These are phyloP conservation scores for Acidomyces sp. DNA, from an alignment of 495 filamentous ascomycete genomes.

Conservation along the genomic window DNA sequence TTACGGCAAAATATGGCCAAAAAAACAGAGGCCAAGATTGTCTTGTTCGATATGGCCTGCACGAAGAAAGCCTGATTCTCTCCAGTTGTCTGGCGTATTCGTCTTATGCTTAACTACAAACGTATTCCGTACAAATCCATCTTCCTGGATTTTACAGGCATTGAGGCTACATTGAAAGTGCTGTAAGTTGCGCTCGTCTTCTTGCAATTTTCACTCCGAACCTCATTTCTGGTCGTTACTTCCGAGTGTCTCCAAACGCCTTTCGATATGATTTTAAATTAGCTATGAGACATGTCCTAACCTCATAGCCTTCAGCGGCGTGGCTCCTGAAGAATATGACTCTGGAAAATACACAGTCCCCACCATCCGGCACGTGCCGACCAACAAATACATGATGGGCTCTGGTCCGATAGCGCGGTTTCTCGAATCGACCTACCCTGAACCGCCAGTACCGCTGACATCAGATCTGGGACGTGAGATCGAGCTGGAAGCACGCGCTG, in stretches of 20 bases:
- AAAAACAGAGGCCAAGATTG: slow-evolving; percentile 28
- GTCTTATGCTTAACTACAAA: slow-evolving; percentile 36
- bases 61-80: slow-evolving; percentile 32
- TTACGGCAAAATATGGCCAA: slow-evolving; percentile 24
- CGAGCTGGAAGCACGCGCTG: slow-evolving; percentile 24
- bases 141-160: slow-evolving; percentile 35
- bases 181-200: slow-evolving; percentile 25
- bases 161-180: slow-evolving; percentile 32
- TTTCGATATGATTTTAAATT: no score
- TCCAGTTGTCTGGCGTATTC: slow-evolving; percentile 33
- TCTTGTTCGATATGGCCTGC: slow-evolving; percentile 33
- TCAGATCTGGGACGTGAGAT: slow-evolving; percentile 30
- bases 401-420: slow-evolving; percentile 31
- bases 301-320: no score
- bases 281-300: no score
- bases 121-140: slow-evolving; percentile 29
- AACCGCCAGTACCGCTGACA: slow-evolving; percentile 25
- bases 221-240: no score
- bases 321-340: slow-evolving; percentile 20
- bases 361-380: slow-evolving; percentile 32
- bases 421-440: slow-evolving; percentile 31
- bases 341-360: slow-evolving; percentile 33
- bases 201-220: slow-evolving; percentile 12
- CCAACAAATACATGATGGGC: slow-evolving; percentile 33
- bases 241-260: no score